These are phyloP conservation scores for Aspergillus incahuasiensis DNA, from an alignment of 495 filamentous ascomycete species.

Conservation along the genomic window DNA sequence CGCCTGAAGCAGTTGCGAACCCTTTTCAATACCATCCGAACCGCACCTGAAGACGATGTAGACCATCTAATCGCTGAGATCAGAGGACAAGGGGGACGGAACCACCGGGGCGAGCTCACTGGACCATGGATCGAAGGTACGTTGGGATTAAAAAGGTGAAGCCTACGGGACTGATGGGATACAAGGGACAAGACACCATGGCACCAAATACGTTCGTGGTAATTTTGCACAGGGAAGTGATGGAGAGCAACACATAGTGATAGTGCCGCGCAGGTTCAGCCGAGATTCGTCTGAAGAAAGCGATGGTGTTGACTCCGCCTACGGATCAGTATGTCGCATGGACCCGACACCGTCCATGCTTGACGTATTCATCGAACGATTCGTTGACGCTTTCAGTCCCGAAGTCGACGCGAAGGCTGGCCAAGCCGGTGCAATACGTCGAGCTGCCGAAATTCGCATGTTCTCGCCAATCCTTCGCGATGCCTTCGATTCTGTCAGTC, in stretches of 20 bases:
- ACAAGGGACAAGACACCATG: background rate
- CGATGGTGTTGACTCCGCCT: constrained; percentile 24
- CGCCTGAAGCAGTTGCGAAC: constrained; percentile 34
- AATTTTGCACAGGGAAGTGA: constrained; percentile 9
- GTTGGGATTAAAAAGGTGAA: background rate
- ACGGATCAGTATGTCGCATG: constrained; percentile 23
- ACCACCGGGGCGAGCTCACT: constrained; percentile 18
- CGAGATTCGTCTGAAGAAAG: constrained; percentile 14
- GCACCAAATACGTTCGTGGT: background rate
- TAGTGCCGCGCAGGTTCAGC: background rate
- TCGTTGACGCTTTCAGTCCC: constrained; percentile 44
- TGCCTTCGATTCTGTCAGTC: constrained; percentile 39
- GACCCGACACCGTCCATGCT: constrained; percentile 25
- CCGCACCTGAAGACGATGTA: constrained; percentile 31
- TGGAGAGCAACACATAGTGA: constrained; percentile 14
- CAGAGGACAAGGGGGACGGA: constrained; percentile 23
- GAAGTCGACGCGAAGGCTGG: constrained; percentile 38
- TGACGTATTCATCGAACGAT: constrained; percentile 42
- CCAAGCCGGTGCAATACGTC: constrained; percentile 37
- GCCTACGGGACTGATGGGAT: background rate
- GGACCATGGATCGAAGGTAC: constrained; percentile 32
- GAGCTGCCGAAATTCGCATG: constrained; percentile 41
- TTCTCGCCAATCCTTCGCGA: constrained; percentile 39
- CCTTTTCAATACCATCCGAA: constrained; percentile 40
- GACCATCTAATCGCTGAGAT: constrained; percentile 34